Percentiles rank a stretch among this genome's conserved stretches.
These are phyloP conservation scores for Eutypa lata DNA, from an alignment of 2,329 filamentous ascomycete genomes.

Conservation along the genomic window DNA sequence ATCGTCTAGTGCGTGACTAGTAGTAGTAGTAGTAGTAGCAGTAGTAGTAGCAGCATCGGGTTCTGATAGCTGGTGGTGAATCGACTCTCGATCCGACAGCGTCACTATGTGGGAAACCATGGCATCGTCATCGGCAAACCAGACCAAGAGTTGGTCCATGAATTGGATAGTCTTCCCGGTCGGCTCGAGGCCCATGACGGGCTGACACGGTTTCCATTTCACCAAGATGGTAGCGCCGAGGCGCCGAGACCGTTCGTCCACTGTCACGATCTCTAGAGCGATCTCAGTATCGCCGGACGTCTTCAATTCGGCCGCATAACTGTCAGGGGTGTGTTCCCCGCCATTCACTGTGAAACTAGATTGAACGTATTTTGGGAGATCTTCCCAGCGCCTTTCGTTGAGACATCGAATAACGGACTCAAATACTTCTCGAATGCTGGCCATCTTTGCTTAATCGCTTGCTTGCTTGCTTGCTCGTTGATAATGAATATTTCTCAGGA, in stretches of 20 bases:
- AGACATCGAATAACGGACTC: conserved; percentile 15
- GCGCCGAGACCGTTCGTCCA: conserved; percentile 12
- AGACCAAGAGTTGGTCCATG: conserved; percentile 13
- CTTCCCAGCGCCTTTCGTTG: conserved; percentile 16
- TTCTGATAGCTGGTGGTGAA: conserved; percentile 11
- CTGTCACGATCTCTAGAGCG: conserved; percentile 15
- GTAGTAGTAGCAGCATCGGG: conserved; percentile 3
- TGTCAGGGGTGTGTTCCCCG: conserved; percentile 9
- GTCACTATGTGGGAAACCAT: conserved; percentile 14
- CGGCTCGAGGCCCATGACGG: not conserved
- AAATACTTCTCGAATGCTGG: conserved; percentile 11
- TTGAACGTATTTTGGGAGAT: conserved; percentile 13
- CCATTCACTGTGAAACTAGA: conserved; percentile 11
- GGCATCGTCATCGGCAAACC: conserved; percentile 12
- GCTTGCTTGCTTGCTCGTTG: no score
- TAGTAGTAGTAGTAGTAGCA: no score
- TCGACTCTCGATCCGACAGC: conserved; percentile 11
- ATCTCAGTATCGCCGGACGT: conserved; percentile 8
- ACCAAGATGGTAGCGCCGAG: conserved; percentile 11
- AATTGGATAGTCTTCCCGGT: conserved; percentile 4
- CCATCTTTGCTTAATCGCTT: conserved; percentile 5
- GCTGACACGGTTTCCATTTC: conserved; percentile 2
- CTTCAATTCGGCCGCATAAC: conserved; percentile 10
- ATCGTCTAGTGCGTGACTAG: conserved; percentile 12
- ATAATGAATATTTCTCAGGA: no score